phyloP scores from a whole-genome alignment of 1,284 basidiomycete species.

The Sporisorium exsertum region DNA sequence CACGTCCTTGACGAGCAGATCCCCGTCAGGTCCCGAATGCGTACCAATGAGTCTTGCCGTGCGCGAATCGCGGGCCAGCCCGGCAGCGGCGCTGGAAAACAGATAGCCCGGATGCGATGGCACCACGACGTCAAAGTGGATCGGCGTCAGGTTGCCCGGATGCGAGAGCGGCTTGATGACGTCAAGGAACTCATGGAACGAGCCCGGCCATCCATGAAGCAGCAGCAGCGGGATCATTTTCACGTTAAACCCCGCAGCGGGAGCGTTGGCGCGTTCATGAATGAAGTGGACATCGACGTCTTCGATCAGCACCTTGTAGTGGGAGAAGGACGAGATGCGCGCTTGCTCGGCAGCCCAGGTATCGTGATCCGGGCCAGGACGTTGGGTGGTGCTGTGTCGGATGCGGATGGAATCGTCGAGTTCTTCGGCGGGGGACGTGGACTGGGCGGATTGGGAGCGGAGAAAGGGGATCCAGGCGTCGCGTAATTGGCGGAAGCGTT shows the following conservation, averaged over 20 bases:
- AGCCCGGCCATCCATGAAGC: slow-evolving; percentile 67
- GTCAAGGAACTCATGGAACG: slow-evolving; percentile 64
- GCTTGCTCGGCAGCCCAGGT: slow-evolving; percentile 52
- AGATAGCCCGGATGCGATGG: slow-evolving; percentile 67
- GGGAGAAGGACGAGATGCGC: slow-evolving; percentile 47
- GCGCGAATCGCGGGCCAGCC: slow-evolving; percentile 23
- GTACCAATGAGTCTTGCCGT: slow-evolving; percentile 29
- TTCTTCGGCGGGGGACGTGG: slow-evolving; percentile 9
- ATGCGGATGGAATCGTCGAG: slow-evolving; percentile 16
- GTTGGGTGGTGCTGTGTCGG: slow-evolving; percentile 2
- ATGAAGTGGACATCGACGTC: slow-evolving; percentile 65
- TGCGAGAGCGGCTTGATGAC: slow-evolving; percentile 62
- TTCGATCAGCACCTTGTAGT: slow-evolving; percentile 57
- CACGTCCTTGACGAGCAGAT: slow-evolving; percentile 53
- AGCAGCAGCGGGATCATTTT: slow-evolving; percentile 68
- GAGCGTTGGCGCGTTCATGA: slow-evolving; percentile 53
- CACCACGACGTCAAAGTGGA: slow-evolving; percentile 65
- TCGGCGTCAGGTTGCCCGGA: slow-evolving; percentile 46
- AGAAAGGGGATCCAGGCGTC: slow-evolving; percentile 50
- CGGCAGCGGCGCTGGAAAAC: slow-evolving; percentile 39
- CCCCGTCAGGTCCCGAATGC: slow-evolving; percentile 50
- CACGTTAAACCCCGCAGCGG: slow-evolving; percentile 15
- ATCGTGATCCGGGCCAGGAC: slow-evolving; percentile 53
- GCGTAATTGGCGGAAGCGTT: slow-evolving; percentile 38
- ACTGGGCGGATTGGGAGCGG: slow-evolving; percentile 12